phyloP scores from a whole-genome alignment of 495 filamentous ascomycete genomes.

The Articulospora tetracladia region DNA sequence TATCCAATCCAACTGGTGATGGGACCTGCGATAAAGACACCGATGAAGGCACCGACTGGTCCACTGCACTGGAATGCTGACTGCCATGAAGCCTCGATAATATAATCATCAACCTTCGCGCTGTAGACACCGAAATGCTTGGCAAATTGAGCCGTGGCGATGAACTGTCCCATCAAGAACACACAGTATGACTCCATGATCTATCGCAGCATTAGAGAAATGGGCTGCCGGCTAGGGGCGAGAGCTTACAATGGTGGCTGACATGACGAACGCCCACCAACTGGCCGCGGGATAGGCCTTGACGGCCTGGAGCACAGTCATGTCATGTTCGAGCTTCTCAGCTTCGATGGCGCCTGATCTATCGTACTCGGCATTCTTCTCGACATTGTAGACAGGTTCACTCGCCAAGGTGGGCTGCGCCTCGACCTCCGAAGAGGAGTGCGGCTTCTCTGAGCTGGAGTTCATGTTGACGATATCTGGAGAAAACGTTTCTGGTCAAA shows the following conservation, averaged over 20 bases:
- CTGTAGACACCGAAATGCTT: conserved; percentile 35
- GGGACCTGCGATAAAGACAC: conserved; percentile 54
- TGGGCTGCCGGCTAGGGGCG: conserved; percentile 11
- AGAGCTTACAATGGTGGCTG: conserved; percentile 45
- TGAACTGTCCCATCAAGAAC: conserved; percentile 32
- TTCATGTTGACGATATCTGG: conserved; percentile 10
- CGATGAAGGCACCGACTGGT: conserved; percentile 65
- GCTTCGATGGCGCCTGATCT: conserved; percentile 20
- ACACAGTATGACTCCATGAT: conserved; percentile 44
- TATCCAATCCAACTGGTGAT: conserved; percentile 41
- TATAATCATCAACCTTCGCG: conserved; percentile 50
- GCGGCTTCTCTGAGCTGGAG: conserved; percentile 3
- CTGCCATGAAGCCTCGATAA: conserved; percentile 68
- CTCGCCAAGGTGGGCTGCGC: neutral
- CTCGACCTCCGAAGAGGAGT: conserved; percentile 16
- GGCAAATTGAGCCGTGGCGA: conserved; percentile 31
- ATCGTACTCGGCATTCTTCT: conserved; percentile 13
- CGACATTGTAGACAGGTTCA: conserved; percentile 11
- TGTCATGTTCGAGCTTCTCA: conserved; percentile 29
- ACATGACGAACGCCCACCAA: conserved; percentile 51
- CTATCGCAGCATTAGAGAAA: conserved; percentile 20
- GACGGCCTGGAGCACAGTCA: conserved; percentile 45
- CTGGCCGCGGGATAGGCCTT: conserved; percentile 42
- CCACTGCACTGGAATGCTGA: conserved; percentile 66
- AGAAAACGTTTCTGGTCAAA: neutral